Percentiles rank a stretch among this genome's conserved stretches.
Conservation (phyloP, 1,139 yeast genomes). For the Debaryomyces psychrophilus region DNA sequence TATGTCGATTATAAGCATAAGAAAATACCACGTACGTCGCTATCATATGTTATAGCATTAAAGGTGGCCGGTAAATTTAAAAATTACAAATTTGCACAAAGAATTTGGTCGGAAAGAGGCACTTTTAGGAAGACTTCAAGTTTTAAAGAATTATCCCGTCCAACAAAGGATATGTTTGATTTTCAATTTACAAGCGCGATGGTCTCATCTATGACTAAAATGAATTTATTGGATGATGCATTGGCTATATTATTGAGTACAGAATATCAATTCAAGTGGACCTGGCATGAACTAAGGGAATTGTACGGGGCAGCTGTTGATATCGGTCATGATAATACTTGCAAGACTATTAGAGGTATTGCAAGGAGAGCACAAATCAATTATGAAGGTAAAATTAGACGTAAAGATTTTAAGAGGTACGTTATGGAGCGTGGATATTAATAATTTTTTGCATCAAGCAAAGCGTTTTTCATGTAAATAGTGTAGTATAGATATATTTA, state of each 20-base stretch:
- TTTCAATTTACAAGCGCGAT: conserved; percentile 69
- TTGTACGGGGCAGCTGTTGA: conserved; percentile 51
- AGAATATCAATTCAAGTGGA: conserved; percentile 73
- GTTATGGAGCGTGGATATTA: conserved; percentile 37
- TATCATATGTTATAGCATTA: conserved; percentile 64
- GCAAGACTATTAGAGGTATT: conserved; percentile 40
- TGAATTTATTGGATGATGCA: conserved; percentile 68
- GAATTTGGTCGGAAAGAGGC: conserved; percentile 81
- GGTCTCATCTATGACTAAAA: conserved; percentile 55
- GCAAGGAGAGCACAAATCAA: conserved; percentile 37
- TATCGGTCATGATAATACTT: conserved; percentile 50
- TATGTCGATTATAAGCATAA: conserved; percentile 6
- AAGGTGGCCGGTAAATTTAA: conserved; percentile 63
- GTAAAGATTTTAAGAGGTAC: conserved; percentile 35
- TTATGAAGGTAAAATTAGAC: conserved; percentile 44
- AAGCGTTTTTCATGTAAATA: conserved; percentile 17
- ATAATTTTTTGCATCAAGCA: conserved; percentile 9
- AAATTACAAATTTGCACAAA: conserved; percentile 59
- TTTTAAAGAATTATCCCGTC: conserved; percentile 45
- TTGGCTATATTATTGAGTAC: conserved; percentile 68
- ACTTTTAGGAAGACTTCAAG: conserved; percentile 56
- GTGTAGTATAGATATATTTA: conserved; percentile 15
- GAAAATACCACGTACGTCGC: conserved; percentile 50
- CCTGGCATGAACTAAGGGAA: conserved; percentile 54
- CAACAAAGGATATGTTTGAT: conserved; percentile 54